Percentiles rank a stretch among this genome's conserved stretches.
phyloP scores from a whole-genome alignment of 139 green algal species.

The Micromonas pusilla region DNA sequence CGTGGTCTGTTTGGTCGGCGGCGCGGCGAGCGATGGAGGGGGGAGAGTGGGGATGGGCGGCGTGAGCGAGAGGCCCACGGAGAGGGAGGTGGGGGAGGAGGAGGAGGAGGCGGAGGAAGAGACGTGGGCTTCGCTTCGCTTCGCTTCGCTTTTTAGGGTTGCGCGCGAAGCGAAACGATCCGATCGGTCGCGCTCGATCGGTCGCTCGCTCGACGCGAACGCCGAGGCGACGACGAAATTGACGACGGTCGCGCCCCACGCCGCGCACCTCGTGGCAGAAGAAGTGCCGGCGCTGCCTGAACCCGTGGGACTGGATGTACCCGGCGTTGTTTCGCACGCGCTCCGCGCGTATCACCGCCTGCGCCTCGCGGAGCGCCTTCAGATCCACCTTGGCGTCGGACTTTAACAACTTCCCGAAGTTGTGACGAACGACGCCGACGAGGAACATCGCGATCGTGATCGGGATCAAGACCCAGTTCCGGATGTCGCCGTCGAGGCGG shows the following conservation, averaged over 20 bases:
- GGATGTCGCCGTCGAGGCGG: slow-evolving; percentile 40
- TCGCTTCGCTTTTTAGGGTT: not conserved
- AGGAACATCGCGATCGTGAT: slow-evolving; percentile 53
- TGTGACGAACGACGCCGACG: slow-evolving; percentile 44
- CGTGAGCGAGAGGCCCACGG: no score
- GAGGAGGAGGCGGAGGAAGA: not conserved
- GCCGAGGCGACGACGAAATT: no score
- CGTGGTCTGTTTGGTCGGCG: no score
- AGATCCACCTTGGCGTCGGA: slow-evolving; percentile 23
- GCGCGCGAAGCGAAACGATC: no score
- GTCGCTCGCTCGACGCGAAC: not conserved
- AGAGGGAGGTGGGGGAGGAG: no score
- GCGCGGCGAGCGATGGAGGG: no score
- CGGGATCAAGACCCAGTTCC: slow-evolving; percentile 48
- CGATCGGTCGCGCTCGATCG: not conserved
- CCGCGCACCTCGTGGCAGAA: no score
- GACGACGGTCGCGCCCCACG: no score
- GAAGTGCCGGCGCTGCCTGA: not conserved
- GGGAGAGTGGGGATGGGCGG: no score
- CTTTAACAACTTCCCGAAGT: slow-evolving; percentile 32
- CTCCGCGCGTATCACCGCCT: slow-evolving; percentile 32
- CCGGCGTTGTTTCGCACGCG: slow-evolving; percentile 23
- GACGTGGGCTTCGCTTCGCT: not conserved
- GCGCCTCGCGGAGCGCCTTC: slow-evolving; percentile 22
- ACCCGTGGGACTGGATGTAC: not conserved